Evolutionary conservation across 768 basidiomycete species (phyloP).

Genomic region (Phylloporus arenicola): DNA sequence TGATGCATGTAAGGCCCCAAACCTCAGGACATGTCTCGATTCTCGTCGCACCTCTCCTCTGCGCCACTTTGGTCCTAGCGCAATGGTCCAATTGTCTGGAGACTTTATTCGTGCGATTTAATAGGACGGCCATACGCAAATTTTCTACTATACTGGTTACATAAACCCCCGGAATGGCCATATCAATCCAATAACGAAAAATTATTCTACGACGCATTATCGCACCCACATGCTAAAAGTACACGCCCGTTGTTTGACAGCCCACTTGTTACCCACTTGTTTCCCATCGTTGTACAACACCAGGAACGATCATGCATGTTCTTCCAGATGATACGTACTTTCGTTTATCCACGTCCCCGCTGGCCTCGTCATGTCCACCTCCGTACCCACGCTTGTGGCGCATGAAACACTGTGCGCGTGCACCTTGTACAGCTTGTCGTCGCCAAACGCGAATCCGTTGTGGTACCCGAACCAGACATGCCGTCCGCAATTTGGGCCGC

Average conservation of each 20-base stretch:
- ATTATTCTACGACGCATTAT: not conserved
- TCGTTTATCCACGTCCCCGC: not conserved
- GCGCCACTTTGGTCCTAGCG: not conserved
- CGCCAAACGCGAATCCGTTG: not conserved
- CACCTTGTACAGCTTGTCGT: not conserved
- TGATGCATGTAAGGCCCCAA: not conserved
- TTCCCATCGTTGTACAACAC: not conserved
- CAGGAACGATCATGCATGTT: not conserved
- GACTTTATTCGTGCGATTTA: not conserved
- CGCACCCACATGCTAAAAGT: not conserved
- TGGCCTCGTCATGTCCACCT: not conserved
- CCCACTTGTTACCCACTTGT: not conserved
- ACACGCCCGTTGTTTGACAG: not conserved
- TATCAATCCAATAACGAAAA: not conserved
- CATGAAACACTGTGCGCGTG: not conserved
- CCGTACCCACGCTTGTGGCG: not conserved
- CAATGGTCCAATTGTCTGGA: not conserved
- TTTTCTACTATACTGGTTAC: not conserved
- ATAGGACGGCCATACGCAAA: not conserved
- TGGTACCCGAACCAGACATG: slow-evolving; percentile 56
- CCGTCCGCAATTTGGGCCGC: slow-evolving; percentile 36
- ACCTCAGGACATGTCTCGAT: not conserved
- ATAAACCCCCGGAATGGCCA: not conserved
- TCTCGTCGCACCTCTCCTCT: not conserved
- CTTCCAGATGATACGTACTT: not conserved